Evolutionary conservation across 441 rosid species (phyloP).

Genomic region (Bruguiera hainesii): DNA sequence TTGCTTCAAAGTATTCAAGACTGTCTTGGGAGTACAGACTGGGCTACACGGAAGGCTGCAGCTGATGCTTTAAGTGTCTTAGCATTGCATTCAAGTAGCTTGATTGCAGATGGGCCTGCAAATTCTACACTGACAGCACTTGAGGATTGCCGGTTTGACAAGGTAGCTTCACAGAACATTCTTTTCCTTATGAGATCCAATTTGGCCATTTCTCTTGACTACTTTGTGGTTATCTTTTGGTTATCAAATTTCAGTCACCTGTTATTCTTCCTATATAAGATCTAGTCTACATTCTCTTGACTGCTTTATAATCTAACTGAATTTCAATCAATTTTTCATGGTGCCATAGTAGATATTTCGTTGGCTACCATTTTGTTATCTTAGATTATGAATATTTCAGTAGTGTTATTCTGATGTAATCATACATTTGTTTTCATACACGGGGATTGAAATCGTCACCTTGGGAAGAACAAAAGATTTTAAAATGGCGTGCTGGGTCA

Average conservation of each 20-base stretch:
- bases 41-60: slow-evolving; percentile 97
- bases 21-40: slow-evolving; percentile 90
- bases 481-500: too few species aligned
- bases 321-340: too few species aligned
- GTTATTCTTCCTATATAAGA: background rate
- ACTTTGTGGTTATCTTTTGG: background rate
- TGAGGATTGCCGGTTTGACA: slow-evolving; percentile 91
- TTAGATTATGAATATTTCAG: too few species aligned
- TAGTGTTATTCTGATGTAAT: background rate
- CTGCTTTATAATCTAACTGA: too few species aligned
- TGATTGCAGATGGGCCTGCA: slow-evolving; percentile 62
- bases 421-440: background rate
- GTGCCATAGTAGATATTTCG: too few species aligned
- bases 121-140: slow-evolving; percentile 59
- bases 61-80: slow-evolving; percentile 77
- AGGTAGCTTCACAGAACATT: slow-evolving; percentile 42
- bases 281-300: background rate
- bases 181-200: background rate
- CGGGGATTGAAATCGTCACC: background rate
- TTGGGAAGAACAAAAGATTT: background rate
- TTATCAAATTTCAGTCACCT: background rate
- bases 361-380: too few species aligned
- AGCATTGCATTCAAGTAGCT: slow-evolving; percentile 75
- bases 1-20: slow-evolving; percentile 82
- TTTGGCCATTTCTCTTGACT: slow-evolving; percentile 2